Conservation (phyloP, 768 basidiomycete genomes). For the Xerocomus spinulosus region DNA sequence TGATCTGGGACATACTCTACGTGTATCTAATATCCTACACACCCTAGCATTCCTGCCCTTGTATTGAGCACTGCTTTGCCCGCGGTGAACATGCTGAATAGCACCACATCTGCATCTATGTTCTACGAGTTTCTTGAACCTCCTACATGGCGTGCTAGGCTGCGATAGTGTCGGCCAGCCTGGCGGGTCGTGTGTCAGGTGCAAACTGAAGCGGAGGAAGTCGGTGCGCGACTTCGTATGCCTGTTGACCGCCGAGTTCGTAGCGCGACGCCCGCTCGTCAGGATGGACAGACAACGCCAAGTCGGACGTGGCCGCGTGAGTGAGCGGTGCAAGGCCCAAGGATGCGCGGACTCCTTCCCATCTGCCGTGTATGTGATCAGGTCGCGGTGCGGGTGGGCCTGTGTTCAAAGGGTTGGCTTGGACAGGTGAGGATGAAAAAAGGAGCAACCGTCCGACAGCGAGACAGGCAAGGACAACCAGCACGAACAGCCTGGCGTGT, state of each 20-base stretch:
- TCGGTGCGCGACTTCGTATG: constrained; percentile 7
- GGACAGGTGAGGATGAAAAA: too few species aligned
- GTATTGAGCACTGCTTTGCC: neutral
- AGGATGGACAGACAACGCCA: neutral
- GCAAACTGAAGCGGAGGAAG: constrained; percentile 23
- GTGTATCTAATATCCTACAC: constrained; percentile 14
- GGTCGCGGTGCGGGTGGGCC: too few species aligned
- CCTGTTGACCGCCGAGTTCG: constrained; percentile 15
- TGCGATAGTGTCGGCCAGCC: too few species aligned
- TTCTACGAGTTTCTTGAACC: neutral
- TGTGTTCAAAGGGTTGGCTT: neutral
- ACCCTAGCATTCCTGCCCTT: constrained; percentile 8
- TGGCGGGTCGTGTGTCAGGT: neutral
- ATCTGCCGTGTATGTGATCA: constrained; percentile 28
- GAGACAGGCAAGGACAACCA: constrained; percentile 23
- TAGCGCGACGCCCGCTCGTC: constrained; percentile 20
- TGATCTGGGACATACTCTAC: constrained; percentile 11
- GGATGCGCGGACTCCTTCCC: constrained; percentile 29
- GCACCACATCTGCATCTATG: neutral
- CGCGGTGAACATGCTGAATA: neutral
- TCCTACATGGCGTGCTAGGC: neutral
- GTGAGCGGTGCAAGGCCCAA: constrained; percentile 27
- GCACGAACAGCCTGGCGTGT: constrained; percentile 13
- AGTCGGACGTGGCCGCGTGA: neutral
- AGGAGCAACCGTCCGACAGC: constrained; percentile 12